Percentiles rank a stretch among this genome's conserved stretches.
Conservation (phyloP, 176 grass and related monocot species). For the Microstegium vimineum region DNA sequence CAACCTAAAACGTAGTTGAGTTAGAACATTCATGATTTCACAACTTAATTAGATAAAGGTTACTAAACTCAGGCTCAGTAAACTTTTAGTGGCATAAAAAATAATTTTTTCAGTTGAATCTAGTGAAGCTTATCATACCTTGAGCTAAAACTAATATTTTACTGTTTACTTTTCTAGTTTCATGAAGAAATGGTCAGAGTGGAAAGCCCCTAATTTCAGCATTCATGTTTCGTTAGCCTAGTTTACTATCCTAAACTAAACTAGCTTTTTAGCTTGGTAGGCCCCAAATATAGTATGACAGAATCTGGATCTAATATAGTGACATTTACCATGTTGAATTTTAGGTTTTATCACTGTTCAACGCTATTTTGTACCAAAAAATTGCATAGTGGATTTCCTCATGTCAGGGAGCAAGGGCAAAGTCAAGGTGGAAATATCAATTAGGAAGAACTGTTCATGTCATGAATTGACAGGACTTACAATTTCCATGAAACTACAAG, state of each 20-base stretch:
- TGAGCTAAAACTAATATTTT: neutral
- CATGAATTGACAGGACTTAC: slow-evolving; percentile 10
- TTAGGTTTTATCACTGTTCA: neutral
- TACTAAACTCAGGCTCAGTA: neutral
- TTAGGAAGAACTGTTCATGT: neutral
- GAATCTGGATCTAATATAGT: neutral
- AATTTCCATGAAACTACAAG: neutral
- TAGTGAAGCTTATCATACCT: neutral
- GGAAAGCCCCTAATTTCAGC: neutral
- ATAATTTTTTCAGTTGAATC: neutral
- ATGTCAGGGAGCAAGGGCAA: neutral
- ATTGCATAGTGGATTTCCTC: neutral
- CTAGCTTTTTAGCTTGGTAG: neutral
- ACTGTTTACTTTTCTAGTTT: neutral
- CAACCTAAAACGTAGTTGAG: neutral
- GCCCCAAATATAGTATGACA: neutral
- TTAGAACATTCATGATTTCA: neutral
- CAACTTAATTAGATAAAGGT: neutral
- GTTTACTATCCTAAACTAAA: neutral
- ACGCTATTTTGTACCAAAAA: neutral
- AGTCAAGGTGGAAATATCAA: neutral
- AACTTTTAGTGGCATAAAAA: neutral
- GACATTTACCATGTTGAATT: neutral
- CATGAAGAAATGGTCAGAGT: too few relatives aligned
- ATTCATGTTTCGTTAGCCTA: neutral